A percentile compares a stretch with the other conserved stretches of the same genome.
phyloP scores from a whole-genome alignment of 768 basidiomycete genomes.

The Psilocybe tampanensis region DNA sequence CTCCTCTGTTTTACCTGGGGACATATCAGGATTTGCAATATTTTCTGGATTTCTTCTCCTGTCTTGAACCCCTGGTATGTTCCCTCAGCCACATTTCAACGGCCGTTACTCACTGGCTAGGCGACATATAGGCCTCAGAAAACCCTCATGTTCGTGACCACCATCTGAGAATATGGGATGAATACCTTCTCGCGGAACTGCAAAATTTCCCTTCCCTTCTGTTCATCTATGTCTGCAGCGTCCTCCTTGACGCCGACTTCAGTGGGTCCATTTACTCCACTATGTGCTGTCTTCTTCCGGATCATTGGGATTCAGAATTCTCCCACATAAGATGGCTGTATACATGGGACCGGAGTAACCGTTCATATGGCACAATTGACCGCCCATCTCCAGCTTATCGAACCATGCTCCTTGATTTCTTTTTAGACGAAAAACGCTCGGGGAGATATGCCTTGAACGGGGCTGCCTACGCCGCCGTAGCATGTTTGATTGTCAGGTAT shows the following conservation, averaged over 20 bases:
- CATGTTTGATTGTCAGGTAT: neutral
- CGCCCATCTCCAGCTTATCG: slow-evolving; percentile 1
- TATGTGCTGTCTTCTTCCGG: neutral
- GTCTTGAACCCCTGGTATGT: neutral
- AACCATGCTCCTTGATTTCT: neutral
- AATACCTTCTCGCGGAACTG: neutral
- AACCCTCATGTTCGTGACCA: neutral
- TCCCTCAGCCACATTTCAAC: neutral
- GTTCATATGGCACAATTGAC: neutral
- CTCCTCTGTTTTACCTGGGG: neutral
- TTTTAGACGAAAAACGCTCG: neutral
- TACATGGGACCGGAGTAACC: neutral
- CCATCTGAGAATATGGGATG: neutral
- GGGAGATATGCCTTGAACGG: neutral
- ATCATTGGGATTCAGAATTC: slow-evolving; percentile 2
- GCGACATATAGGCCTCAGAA: neutral
- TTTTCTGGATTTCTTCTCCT: neutral
- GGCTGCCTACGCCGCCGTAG: neutral
- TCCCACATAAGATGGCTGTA: neutral
- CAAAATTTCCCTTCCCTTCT: neutral
- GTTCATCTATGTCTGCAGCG: slow-evolving; percentile 2
- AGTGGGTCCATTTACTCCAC: slow-evolving; percentile 2
- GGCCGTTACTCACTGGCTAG: neutral
- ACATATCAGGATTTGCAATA: neutral
- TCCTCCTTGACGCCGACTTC: neutral